Evolutionary conservation across 164 flowering plant species (phyloP).

Genomic region (Stephania japonica): DNA sequence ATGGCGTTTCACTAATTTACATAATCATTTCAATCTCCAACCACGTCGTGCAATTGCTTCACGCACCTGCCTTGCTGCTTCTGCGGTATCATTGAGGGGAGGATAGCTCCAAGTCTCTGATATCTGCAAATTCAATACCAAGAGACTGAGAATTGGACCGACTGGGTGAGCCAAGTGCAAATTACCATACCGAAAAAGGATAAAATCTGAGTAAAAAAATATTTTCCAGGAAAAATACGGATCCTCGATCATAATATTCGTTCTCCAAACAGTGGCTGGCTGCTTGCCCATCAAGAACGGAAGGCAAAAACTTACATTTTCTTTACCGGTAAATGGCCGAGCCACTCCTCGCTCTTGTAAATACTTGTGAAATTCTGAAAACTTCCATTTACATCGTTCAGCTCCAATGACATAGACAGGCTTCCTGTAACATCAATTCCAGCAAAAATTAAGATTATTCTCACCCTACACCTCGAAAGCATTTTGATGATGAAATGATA

Average conservation of each 20-base stretch:
- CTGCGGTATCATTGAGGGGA: slow-evolving; percentile 78
- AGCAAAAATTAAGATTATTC: not conserved
- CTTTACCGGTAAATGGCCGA: slow-evolving; percentile 74
- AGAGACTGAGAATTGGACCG: not conserved
- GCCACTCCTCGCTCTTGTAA: slow-evolving; percentile 77
- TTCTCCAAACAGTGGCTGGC: not conserved
- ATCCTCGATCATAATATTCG: not conserved
- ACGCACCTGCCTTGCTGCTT: slow-evolving; percentile 58
- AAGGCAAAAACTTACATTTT: slow-evolving; percentile 70
- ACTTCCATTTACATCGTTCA: slow-evolving; percentile 86
- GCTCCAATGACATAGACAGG: slow-evolving; percentile 92
- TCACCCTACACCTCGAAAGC: not conserved
- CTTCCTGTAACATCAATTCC: slow-evolving; percentile 44
- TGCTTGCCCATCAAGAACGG: not conserved
- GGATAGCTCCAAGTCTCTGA: slow-evolving; percentile 87
- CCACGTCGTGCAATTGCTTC: slow-evolving; percentile 72
- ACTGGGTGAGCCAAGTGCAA: not conserved
- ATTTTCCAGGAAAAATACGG: not conserved
- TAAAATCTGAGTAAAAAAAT: not conserved
- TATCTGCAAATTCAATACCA: slow-evolving; percentile 34
- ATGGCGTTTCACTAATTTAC: not conserved
- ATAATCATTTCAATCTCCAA: slow-evolving; percentile 37
- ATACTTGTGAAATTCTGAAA: slow-evolving; percentile 67
- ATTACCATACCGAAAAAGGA: not conserved
- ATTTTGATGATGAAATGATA: not conserved